These are phyloP conservation scores for Plicaturopsis crispa DNA, from an alignment of 768 basidiomycete species.

Conservation along the genomic window DNA sequence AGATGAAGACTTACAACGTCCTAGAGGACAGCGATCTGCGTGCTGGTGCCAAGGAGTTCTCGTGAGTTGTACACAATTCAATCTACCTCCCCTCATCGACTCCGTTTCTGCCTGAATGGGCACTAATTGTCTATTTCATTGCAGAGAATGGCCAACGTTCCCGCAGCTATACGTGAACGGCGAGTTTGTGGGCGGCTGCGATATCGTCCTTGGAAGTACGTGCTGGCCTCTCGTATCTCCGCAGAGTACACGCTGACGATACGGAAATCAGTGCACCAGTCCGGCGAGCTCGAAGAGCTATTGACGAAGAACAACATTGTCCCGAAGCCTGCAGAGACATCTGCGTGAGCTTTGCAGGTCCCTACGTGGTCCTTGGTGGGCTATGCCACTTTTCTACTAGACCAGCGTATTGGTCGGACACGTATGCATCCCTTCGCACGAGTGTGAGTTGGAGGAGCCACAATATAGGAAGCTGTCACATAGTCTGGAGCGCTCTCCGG, in stretches of 20 bases:
- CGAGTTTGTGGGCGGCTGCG: constrained; percentile 95
- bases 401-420: too few species aligned
- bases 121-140: not conserved
- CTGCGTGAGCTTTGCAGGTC: too few species aligned
- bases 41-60: constrained; percentile 89
- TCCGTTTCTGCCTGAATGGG: not conserved
- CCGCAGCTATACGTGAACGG: constrained; percentile 93
- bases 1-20: constrained; percentile 87
- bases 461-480: too few species aligned
- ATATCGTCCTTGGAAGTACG: constrained; percentile 87
- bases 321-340: constrained; percentile 27
- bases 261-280: constrained; percentile 77
- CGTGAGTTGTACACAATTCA: too few species aligned
- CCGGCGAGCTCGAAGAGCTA: constrained; percentile 83
- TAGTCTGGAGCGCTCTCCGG: too few species aligned
- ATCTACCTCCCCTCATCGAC: not conserved
- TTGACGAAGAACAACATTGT: constrained; percentile 68
- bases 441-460: too few species aligned
- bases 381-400: too few species aligned
- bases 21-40: constrained; percentile 81
- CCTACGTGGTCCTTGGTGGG: too few species aligned
- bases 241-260: constrained; percentile 1
- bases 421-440: too few species aligned
- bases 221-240: constrained; percentile 13
- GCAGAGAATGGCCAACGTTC: constrained; percentile 95